These are phyloP conservation scores for Amylostereum chailletii DNA, from an alignment of 1,284 basidiomycete species.

Conservation along the genomic window DNA sequence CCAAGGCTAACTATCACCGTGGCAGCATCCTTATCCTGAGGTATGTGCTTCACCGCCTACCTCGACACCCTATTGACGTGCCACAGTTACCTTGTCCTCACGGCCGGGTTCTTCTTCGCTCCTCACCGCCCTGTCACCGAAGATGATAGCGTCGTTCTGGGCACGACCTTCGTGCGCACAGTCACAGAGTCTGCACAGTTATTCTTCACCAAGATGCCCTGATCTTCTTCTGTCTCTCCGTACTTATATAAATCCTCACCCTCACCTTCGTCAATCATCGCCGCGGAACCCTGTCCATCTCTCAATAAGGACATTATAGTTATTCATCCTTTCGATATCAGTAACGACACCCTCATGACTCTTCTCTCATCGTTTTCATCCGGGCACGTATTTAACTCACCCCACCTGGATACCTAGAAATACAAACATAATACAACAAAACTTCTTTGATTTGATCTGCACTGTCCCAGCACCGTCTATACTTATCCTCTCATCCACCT, in stretches of 20 bases:
- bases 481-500: too few relatives aligned
- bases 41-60: constrained; percentile 31
- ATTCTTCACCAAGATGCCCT: constrained; percentile 8
- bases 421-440: too few relatives aligned
- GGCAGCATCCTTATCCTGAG: constrained; percentile 89
- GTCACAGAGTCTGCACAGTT: constrained; percentile 13
- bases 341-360: too few relatives aligned
- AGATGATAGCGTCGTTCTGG: constrained; percentile 1
- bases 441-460: too few relatives aligned
- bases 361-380: too few relatives aligned
- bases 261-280: too few relatives aligned
- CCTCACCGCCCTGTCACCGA: constrained; percentile 23
- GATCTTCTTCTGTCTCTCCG: background rate
- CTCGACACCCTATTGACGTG: background rate
- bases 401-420: too few relatives aligned
- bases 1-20: constrained; percentile 93
- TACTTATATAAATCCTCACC: background rate
- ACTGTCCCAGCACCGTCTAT: too few relatives aligned
- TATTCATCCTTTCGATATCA: too few relatives aligned
- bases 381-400: too few relatives aligned
- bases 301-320: too few relatives aligned
- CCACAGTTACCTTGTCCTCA: constrained; percentile 67
- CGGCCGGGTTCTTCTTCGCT: constrained; percentile 76
- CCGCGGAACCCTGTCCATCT: too few relatives aligned
- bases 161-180: constrained; percentile 10